Conservation (phyloP, 768 basidiomycete genomes). For the Suillus ampliporus region DNA sequence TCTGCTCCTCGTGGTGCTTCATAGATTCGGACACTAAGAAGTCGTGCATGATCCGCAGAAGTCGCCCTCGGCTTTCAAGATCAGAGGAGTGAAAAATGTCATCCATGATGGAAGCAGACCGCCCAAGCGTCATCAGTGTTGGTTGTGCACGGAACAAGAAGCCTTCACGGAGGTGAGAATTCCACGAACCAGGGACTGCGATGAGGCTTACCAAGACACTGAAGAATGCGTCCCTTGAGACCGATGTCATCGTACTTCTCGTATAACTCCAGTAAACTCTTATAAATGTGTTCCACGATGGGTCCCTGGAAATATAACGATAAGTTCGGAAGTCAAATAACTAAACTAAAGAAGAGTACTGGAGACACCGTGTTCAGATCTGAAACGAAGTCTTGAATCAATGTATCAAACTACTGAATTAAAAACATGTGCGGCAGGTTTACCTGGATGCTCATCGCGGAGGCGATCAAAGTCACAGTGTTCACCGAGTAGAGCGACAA, state of each 20-base stretch:
- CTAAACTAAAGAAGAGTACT: constrained; percentile 12
- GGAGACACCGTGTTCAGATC: constrained; percentile 41
- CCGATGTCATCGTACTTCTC: constrained; percentile 62
- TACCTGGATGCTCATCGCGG: constrained; percentile 64
- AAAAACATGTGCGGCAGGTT: constrained; percentile 25
- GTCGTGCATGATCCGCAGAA: constrained; percentile 90
- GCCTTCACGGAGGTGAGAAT: constrained; percentile 50
- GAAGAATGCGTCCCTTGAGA: constrained; percentile 75
- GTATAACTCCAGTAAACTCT: constrained; percentile 72
- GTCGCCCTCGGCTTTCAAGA: constrained; percentile 70
- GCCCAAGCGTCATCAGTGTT: constrained; percentile 82
- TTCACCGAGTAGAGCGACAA: constrained; percentile 85
- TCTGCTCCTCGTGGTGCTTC: constrained; percentile 76
- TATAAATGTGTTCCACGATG: constrained; percentile 85
- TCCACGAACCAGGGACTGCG: background rate
- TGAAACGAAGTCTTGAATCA: constrained; percentile 64
- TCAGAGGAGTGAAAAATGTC: constrained; percentile 79
- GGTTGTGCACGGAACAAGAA: constrained; percentile 94
- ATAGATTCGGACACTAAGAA: constrained; percentile 85
- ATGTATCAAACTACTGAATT: constrained; percentile 42
- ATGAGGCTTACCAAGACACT: constrained; percentile 75
- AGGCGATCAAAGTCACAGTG: constrained; percentile 88
- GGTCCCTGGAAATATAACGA: constrained; percentile 51
- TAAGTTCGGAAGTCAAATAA: background rate
- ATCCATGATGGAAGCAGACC: constrained; percentile 88